Evolutionary conservation across 371 early-diverging fungal species (phyloP).

Genomic region (Rhizopus sp.): DNA sequence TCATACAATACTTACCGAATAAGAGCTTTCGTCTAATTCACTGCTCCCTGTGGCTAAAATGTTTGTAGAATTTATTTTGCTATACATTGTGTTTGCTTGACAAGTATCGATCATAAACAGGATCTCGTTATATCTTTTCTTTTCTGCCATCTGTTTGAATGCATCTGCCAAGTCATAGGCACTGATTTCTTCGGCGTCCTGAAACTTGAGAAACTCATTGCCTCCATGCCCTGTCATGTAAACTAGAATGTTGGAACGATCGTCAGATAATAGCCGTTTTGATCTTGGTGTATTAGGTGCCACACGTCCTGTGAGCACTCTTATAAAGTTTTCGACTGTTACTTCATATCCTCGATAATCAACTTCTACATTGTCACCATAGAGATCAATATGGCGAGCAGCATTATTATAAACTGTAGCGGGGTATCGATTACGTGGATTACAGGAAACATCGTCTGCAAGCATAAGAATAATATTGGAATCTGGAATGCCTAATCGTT

Average conservation of each 20-base stretch:
- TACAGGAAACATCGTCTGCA: conserved; percentile 97
- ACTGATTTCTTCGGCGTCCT: conserved; percentile 95
- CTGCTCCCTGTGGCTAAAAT: conserved; percentile 90
- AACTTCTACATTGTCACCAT: conserved; percentile 94
- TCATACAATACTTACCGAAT: conserved; percentile 64
- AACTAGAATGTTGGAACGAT: conserved; percentile 90
- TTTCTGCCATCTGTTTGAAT: conserved; percentile 95
- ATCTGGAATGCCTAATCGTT: conserved; percentile 96
- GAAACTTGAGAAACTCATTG: conserved; percentile 96
- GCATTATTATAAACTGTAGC: conserved; percentile 94
- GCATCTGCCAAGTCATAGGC: conserved; percentile 94
- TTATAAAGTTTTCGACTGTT: conserved; percentile 96
- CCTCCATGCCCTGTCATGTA: conserved; percentile 99
- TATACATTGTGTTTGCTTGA: conserved; percentile 95
- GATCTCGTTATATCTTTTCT: conserved; percentile 92
- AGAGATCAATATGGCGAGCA: conserved; percentile 78
- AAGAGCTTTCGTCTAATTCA: conserved; percentile 85
- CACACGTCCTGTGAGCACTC: conserved; percentile 87
- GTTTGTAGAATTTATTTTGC: conserved; percentile 89
- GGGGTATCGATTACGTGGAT: conserved; percentile 89
- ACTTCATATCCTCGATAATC: conserved; percentile 98
- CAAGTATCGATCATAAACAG: conserved; percentile 97
- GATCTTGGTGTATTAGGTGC: conserved; percentile 81
- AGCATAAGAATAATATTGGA: conserved; percentile 97
- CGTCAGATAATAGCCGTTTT: conserved; percentile 92